A percentile compares a stretch with the other conserved stretches of the same genome.
Evolutionary conservation across 202 grass and related monocot species (phyloP).

Genomic region (Musa balbisiana): DNA sequence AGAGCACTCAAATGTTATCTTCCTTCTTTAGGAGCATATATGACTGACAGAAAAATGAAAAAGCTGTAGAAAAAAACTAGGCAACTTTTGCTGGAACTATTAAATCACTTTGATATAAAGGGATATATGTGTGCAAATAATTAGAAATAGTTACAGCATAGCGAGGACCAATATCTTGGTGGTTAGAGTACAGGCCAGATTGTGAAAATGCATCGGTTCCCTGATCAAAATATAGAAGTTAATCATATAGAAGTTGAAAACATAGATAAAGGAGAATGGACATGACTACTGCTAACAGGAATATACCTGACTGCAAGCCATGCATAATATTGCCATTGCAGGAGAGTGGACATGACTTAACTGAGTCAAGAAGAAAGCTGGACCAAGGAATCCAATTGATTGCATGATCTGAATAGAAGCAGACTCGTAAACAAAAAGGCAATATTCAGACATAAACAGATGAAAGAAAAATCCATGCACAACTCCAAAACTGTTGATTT

Average conservation of each 20-base stretch:
- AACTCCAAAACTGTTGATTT: too few relatives aligned
- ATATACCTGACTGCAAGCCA: slow-evolving; percentile 91
- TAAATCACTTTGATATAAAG: neutral
- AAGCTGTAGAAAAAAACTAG: neutral
- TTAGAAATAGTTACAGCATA: slow-evolving; percentile 59
- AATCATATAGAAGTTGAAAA: neutral
- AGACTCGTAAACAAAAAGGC: neutral
- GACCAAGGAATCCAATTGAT: slow-evolving; percentile 95
- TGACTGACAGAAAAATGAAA: neutral
- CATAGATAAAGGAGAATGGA: neutral
- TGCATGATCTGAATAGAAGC: slow-evolving; percentile 76
- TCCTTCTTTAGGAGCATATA: neutral
- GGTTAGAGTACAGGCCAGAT: slow-evolving; percentile 95
- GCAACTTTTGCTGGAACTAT: neutral
- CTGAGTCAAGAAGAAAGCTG: slow-evolving; percentile 95
- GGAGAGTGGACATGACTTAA: slow-evolving; percentile 81
- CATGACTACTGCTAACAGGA: slow-evolving; percentile 1
- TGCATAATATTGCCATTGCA: slow-evolving; percentile 81
- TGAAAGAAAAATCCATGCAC: neutral
- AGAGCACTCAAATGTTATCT: neutral
- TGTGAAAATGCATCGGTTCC: slow-evolving; percentile 98
- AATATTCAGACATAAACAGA: neutral
- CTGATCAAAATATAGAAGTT: slow-evolving; percentile 16
- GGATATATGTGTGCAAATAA: neutral
- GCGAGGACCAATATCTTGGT: slow-evolving; percentile 96